Evolutionary conservation across 2,329 filamentous ascomycete species (phyloP).

Genomic region (Curvularia verruculosa): DNA sequence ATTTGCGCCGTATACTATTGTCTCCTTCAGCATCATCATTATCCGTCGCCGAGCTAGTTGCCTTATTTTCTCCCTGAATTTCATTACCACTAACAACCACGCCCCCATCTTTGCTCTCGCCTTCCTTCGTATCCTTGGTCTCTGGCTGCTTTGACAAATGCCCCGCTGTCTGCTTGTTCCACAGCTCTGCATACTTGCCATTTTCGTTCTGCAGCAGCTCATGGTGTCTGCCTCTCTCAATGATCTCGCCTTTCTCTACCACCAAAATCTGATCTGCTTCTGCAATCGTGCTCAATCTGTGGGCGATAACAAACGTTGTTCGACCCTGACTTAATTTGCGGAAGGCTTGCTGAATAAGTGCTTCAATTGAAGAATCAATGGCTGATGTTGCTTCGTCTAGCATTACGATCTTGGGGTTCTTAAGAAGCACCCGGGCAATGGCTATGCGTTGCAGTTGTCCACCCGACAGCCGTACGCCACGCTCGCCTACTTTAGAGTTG

Average conservation of each 20-base stretch:
- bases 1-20: not conserved
- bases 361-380: slow-evolving; percentile 76
- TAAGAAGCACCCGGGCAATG: slow-evolving; percentile 76
- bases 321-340: slow-evolving; percentile 63
- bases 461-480: slow-evolving; percentile 61
- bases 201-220: slow-evolving; percentile 69
- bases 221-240: slow-evolving; percentile 78
- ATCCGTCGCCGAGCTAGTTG: slow-evolving; percentile 24
- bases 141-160: slow-evolving; percentile 29
- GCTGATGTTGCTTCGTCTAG: slow-evolving; percentile 88
- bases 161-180: slow-evolving; percentile 75
- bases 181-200: slow-evolving; percentile 83
- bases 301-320: slow-evolving; percentile 73
- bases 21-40: slow-evolving; percentile 1
- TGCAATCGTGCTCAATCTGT: slow-evolving; percentile 84
- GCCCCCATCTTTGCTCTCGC: slow-evolving; percentile 12
- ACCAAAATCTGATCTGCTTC: slow-evolving; percentile 86
- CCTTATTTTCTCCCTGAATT: slow-evolving; percentile 29
- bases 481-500: slow-evolving; percentile 50
- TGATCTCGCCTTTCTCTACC: slow-evolving; percentile 75
- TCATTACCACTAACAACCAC: slow-evolving; percentile 34
- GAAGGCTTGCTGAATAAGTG: slow-evolving; percentile 69
- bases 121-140: slow-evolving; percentile 24
- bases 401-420: slow-evolving; percentile 79
- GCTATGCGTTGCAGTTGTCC: slow-evolving; percentile 71